Conservation (phyloP, 2,329 filamentous ascomycete genomes). For the Ilyonectria mors-panacis region DNA sequence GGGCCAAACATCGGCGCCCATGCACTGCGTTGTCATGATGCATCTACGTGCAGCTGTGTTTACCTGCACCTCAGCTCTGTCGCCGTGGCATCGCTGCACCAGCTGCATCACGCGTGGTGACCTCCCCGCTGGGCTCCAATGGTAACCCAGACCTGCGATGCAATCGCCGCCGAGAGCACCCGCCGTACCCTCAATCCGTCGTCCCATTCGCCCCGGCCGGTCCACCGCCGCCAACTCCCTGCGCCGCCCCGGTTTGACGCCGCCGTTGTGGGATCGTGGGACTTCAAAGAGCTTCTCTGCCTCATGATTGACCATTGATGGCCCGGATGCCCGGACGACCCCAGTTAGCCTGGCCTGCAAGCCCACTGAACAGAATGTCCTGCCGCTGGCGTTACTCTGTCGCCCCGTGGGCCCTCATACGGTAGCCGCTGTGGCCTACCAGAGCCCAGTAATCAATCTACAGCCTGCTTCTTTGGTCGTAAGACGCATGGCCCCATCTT, state of each 20-base stretch:
- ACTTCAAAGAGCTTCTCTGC: background rate
- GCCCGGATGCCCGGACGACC: background rate
- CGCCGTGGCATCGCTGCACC: conserved; percentile 47
- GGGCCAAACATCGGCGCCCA: conserved; percentile 23
- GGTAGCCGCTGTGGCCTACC: conserved; percentile 8
- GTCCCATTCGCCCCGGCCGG: conserved; percentile 23
- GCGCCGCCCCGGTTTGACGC: conserved; percentile 17
- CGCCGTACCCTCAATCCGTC: conserved; percentile 9
- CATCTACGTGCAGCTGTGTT: conserved; percentile 41
- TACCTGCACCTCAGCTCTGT: conserved; percentile 47
- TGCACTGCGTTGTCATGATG: conserved; percentile 42
- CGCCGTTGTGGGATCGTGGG: background rate
- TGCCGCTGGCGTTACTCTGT: background rate
- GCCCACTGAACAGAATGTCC: background rate
- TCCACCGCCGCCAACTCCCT: conserved; percentile 24
- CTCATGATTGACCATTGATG: conserved; percentile 12
- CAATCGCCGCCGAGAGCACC: conserved; percentile 30
- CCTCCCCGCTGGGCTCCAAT: conserved; percentile 42
- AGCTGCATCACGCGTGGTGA: conserved; percentile 37
- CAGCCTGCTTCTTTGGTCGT: conserved; percentile 4
- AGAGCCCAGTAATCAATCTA: background rate
- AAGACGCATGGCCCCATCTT: conserved; percentile 23
- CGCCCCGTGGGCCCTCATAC: background rate
- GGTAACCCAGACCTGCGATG: conserved; percentile 30
- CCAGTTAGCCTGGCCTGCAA: background rate